Base-by-base conservation (phyloP, 192 early-diverging fungal species). In the Coemansia sp. region DNA sequence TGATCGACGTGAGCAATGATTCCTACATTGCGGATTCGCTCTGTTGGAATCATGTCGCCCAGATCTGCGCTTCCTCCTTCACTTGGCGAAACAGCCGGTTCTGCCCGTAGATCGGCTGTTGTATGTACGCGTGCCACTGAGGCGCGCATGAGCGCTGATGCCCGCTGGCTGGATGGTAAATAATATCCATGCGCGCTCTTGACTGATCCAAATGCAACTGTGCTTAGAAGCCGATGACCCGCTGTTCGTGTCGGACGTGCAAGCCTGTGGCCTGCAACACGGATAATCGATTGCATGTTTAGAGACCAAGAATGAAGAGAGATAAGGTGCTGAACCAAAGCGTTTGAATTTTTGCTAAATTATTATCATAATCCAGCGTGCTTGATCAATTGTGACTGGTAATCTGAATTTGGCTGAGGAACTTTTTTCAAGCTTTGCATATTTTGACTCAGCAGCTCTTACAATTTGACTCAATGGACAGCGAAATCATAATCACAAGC, bases 1-100 rank as follows among this genome's bases (percentile, higher is more conserved):
- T 93, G 92, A 75, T 93, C 92, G 64, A 93, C 92, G 76, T 93
- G 92, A 11, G 92, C 92, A 73, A 89, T 88, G 9, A 83, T 83
- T 12, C 76, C 82, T 19, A 83, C 55, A 45, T 83, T 83, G 53
- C 82, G 76, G 66, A 83, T 83, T 54, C 74, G 65, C 52, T 76
- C 70, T 65, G 69, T 70, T 4, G 79, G 79, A 24, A 82, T 53
- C 73, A 81, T 74, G 41, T 64, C 72, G 27, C 78, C 78, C 25
- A 81, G 63, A 51, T 81, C 72, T 8, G 67, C 67, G 10, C 37
- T 11, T 4, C n/a, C 11, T 1, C 25, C 11, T 14, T 55, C 53
- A 29, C 11, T 12, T 4, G 21, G 21, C 15, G 48, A 23, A 22
- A 23, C 52, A 24, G 15, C 37, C 27, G 25, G 52, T 6, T 14